Conservation (phyloP, 73 alveolate species). For the Uronychia binucleata region DNA sequence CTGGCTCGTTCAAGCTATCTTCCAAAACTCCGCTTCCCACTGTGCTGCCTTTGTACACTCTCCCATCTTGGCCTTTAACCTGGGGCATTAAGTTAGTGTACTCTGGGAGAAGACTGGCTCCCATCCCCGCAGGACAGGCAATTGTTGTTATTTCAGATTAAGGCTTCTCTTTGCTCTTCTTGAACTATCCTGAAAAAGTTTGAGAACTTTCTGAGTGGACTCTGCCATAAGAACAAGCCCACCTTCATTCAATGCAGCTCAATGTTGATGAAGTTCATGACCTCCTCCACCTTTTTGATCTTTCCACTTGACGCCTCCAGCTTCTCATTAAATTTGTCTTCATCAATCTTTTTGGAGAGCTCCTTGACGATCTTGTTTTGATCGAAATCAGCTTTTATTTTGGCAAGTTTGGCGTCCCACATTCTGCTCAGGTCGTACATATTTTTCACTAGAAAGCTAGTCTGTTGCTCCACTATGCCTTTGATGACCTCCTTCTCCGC, state of each 20-base stretch:
- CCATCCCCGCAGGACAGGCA: not conserved
- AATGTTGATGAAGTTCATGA: not conserved
- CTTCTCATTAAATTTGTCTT: not conserved
- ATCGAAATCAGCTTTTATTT: not conserved
- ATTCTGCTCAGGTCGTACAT: not conserved
- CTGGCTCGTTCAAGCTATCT: not conserved
- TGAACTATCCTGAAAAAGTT: not conserved
- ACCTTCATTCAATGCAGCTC: not conserved
- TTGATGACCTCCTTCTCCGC: not conserved
- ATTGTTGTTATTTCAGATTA: not conserved
- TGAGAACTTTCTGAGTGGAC: not conserved
- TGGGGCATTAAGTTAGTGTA: not conserved
- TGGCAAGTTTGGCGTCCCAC: slow-evolving; percentile 1
- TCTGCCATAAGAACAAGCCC: not conserved
- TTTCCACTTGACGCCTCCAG: not conserved
- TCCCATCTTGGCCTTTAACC: not conserved
- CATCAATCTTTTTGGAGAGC: not conserved
- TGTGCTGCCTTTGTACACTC: not conserved
- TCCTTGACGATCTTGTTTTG: not conserved
- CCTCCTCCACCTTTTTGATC: not conserved
- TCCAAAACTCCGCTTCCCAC: not conserved
- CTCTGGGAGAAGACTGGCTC: not conserved
- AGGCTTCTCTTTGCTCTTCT: not conserved
- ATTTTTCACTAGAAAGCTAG: not conserved
- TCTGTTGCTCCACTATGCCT: not conserved